Evolutionary conservation across 331 rosid species (phyloP), one percentile per base, ranked within the genome.

Genomic region (Dryas integrifolia): DNA sequence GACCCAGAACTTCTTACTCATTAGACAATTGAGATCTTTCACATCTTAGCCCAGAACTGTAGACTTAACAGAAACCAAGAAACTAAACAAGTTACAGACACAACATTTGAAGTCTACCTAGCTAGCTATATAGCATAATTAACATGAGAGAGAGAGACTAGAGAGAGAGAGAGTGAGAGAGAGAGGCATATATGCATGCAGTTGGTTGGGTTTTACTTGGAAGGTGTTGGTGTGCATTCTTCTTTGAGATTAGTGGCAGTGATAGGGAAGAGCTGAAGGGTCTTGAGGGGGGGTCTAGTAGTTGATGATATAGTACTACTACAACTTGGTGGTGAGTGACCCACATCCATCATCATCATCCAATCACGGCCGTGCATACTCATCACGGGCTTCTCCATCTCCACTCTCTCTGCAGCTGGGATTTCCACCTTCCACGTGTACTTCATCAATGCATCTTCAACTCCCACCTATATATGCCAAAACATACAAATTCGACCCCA

Each of bases 201-300:
- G 58, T 4, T 26, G 16, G 53, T 65, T 48, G 44, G 57, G 41
- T 46, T 73, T 61, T 74, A 58, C 56, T 61, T 78, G 47, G 41
- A 16, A 26, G 30, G 30, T 26, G 30, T 26, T 41, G 67, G 40
- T 47, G 44, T 14, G 70, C 73, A 72, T 39, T 84, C 87, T 69
- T 86, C 88, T 89, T 80, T 84, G 79, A 80, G 83, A 75, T 72
- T 78, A 15, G 94, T 53, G 43, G 86, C 65, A 41, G 90, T 80
- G 75, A 85, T 53, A 30, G 98, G 98, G 67, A 94, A 94, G 73
- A 94, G 92, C 58, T 94, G 86, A 65, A 94, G 96, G 72, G 98
- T 94, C 83, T 85, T 87, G 59, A 86, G 86, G 30, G 90, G 86
- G 44, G 88, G 73, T 24, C 52, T 52, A 4, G 38, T 24, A 35